Base-by-base conservation (phyloP, 306 rosid species). In the Albizia julibrissin region DNA sequence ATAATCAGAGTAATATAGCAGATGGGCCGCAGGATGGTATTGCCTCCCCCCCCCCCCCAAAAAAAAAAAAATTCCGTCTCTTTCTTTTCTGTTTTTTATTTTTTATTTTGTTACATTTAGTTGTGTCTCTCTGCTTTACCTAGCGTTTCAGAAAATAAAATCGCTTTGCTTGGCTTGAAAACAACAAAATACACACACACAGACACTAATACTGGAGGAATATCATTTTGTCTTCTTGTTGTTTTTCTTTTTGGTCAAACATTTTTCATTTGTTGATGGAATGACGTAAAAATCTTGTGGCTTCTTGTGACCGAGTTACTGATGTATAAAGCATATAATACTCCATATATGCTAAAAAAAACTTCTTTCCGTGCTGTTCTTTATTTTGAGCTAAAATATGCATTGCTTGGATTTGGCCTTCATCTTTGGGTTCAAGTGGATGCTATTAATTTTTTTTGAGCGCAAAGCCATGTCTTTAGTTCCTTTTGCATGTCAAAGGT, bases 1-100 rank as follows among this genome's bases (percentile, higher is more conserved):
- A 77, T 78, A 74, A 61, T 74, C 83, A 52, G 50, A 89, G 71
- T 68, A 81, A 83, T 65, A 76, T 37, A 71, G 76, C 33, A 40
- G 79, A 79, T 69, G 77, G 59, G 84, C 86, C 85, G 33, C 84
- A 75, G 44, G 89, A 84, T 70, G 98, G 97, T 89, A 85, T 34
- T 71, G 39, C 75, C n/a, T n/a, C n/a, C n/a, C n/a, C n/a, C n/a
- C n/a, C n/a, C n/a, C n/a, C n/a, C n/a, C n/a, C n/a, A n/a, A n/a
- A n/a, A n/a, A n/a, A n/a, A n/a, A n/a, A n/a, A n/a, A n/a, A n/a
- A n/a, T n/a, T 74, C 42, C 34, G 61, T 76, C 9, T 69, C 33
- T 62, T 64, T 40, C 52, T 12, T 43, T 8, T 46, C 8, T 42
- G 10, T 46, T 82, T 66, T 29, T 29, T 29, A 29, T 29, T 74